phyloP scores from a whole-genome alignment of 1,284 basidiomycete genomes.

The Marasmius fiardii region DNA sequence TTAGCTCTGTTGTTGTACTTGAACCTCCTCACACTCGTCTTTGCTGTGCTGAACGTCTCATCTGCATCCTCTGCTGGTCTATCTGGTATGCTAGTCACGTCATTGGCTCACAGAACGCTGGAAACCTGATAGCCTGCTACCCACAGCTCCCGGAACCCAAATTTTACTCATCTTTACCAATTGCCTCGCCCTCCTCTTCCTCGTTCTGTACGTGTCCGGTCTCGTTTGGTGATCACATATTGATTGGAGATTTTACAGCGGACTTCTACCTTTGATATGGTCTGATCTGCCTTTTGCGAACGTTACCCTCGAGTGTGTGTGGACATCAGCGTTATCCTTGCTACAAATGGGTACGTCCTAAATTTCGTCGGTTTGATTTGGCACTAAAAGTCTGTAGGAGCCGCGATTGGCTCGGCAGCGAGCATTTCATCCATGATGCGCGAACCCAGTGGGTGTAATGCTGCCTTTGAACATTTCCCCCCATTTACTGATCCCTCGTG shows the following conservation, averaged over 20 bases:
- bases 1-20: conserved; percentile 52
- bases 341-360: conserved; percentile 44
- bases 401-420: conserved; percentile 43
- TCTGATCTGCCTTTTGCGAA: conserved; percentile 34
- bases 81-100: conserved; percentile 29
- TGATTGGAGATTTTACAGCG: neutral
- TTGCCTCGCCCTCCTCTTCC: conserved; percentile 38
- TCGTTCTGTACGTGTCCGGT: conserved; percentile 41
- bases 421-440: conserved; percentile 36
- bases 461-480: neutral
- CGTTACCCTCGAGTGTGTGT: conserved; percentile 49
- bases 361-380: neutral
- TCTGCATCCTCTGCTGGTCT: conserved; percentile 31
- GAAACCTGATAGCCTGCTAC: conserved; percentile 2
- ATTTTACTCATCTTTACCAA: conserved; percentile 51
- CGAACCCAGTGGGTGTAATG: conserved; percentile 30
- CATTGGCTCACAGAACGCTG: neutral
- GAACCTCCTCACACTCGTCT: conserved; percentile 47
- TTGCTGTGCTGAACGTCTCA: conserved; percentile 56
- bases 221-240: neutral
- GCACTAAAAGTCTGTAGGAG: conserved; percentile 28
- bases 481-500: neutral
- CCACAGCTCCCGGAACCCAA: conserved; percentile 43
- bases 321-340: conserved; percentile 45
- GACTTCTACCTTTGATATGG: conserved; percentile 21